phyloP scores from a whole-genome alignment of 2,329 filamentous ascomycete genomes.

The Talaromyces sp. region DNA sequence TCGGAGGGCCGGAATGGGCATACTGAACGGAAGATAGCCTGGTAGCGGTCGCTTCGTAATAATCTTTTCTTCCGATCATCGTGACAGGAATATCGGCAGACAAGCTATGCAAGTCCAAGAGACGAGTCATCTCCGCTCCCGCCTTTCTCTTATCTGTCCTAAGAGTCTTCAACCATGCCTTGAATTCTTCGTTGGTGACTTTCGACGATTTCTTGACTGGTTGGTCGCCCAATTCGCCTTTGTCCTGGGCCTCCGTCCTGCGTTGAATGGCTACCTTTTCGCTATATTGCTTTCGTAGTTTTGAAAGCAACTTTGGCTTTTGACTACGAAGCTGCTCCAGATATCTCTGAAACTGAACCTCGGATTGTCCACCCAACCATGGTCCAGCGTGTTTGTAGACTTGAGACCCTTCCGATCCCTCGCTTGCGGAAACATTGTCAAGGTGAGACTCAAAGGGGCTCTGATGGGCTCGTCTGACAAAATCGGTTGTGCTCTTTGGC shows the following conservation, averaged over 20 bases:
- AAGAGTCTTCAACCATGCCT: slow-evolving; percentile 42
- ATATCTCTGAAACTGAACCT: slow-evolving; percentile 52
- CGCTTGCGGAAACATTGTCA: slow-evolving; percentile 43
- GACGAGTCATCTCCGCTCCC: slow-evolving; percentile 49
- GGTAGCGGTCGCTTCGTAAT: slow-evolving; percentile 32
- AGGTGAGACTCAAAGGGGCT: slow-evolving; percentile 39
- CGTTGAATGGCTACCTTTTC: slow-evolving; percentile 31
- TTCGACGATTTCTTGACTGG: slow-evolving; percentile 21
- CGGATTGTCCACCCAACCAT: slow-evolving; percentile 54
- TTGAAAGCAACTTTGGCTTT: slow-evolving; percentile 35
- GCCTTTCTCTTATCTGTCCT: slow-evolving; percentile 42
- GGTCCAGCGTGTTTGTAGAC: slow-evolving; percentile 57
- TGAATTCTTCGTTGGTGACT: slow-evolving; percentile 43
- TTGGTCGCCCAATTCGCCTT: slow-evolving; percentile 31
- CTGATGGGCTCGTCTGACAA: slow-evolving; percentile 20
- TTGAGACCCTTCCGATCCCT: slow-evolving; percentile 26
- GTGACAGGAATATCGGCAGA: slow-evolving; percentile 34
- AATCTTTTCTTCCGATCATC: slow-evolving; percentile 25
- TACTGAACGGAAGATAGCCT: slow-evolving; percentile 40
- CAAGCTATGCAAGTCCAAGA: slow-evolving; percentile 52
- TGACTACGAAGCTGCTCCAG: slow-evolving; percentile 42
- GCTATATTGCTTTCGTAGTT: slow-evolving; percentile 30
- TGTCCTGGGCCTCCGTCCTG: slow-evolving; percentile 36
- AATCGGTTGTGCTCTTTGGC: not conserved
- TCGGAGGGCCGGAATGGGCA: slow-evolving; percentile 47